Conservation (phyloP, 2,329 filamentous ascomycete genomes). For the Teratosphaeria gauchensis region DNA sequence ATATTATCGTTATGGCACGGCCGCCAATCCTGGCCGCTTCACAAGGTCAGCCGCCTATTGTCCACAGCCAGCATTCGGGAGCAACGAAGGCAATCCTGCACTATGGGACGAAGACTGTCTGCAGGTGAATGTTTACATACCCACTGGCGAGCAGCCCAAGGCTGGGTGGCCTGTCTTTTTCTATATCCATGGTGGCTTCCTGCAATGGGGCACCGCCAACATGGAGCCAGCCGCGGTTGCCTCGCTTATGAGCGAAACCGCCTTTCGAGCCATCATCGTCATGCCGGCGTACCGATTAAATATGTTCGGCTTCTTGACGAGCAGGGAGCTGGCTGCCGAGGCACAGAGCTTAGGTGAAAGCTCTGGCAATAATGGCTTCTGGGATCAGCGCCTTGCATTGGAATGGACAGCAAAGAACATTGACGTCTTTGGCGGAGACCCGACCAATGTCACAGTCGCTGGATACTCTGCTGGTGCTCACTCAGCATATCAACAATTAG, state of each 20-base stretch:
- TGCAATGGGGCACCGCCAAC: constrained; percentile 48
- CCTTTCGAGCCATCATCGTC: constrained; percentile 42
- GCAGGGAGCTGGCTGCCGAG: constrained; percentile 37
- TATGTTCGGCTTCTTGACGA: constrained; percentile 47
- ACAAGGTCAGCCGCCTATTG: constrained; percentile 35
- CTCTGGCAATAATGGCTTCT: constrained; percentile 45
- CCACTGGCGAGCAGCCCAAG: constrained; percentile 34
- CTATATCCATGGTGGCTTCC: constrained; percentile 48
- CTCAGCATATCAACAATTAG: constrained; percentile 48
- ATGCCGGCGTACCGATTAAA: constrained; percentile 49
- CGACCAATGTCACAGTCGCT: constrained; percentile 42
- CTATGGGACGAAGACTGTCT: constrained; percentile 46
- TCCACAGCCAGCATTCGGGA: constrained; percentile 37
- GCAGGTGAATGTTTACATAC: constrained; percentile 48
- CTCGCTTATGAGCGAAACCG: constrained; percentile 40
- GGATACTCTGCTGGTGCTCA: constrained; percentile 50
- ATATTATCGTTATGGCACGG: constrained; percentile 43
- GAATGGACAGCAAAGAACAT: constrained; percentile 48
- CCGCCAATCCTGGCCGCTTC: constrained; percentile 37
- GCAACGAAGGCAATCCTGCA: constrained; percentile 13
- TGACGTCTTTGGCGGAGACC: constrained; percentile 42
- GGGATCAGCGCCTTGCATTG: constrained; percentile 47
- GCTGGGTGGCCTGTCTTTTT: constrained; percentile 49
- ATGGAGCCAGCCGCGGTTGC: constrained; percentile 30
- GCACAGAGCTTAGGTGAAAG: constrained; percentile 29